Evolutionary conservation across 257 asterid species (phyloP), one percentile per base, ranked within the genome.

Genomic region (Fraxinus cuspidata): DNA sequence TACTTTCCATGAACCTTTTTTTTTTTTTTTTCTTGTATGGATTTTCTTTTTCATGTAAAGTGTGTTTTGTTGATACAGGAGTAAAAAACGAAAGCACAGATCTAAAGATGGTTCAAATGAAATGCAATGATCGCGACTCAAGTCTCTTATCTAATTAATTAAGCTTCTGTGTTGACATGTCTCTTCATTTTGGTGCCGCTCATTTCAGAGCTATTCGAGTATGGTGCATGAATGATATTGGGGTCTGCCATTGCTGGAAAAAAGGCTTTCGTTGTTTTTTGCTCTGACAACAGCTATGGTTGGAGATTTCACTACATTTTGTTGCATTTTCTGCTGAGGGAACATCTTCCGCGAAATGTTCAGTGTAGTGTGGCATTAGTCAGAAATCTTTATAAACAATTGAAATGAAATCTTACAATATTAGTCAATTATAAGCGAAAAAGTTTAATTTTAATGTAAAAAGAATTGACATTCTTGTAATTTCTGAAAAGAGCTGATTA

Each of bases 1-100:
- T 95, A 90, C 75, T 51, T 81, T 7, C 80, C n/a, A 23, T 65
- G 67, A 74, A 71, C 86, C 80, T 65, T 56, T 15, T 76, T 21
- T 13, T 65, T 56, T 15, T 76, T 21, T 13, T 34, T 71, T 21
- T 38, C 42, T 38, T 71, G 74, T 40, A 63, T 23, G 69, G 4
- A 63, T 23, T n/a, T 29, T 71, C 64, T 66, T 25, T 13, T 77
- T 74, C 29, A 15, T 66, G 49, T 40, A 49, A 37, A 78, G 70
- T 66, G 64, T 51, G n/a, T 74, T 70, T 79, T 77, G 40, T 78
- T 60, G 53, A 63, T 81, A 86, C 97, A 95, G 98, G 97, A 91
- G 92, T 84, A 95, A 91, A 88, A 95, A 95, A 82, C 90, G 96
- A 72, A 95, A 95, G 87, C 99, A 91, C 90, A 87, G 96, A 81